Evolutionary conservation across 2,329 filamentous ascomycete species (phyloP).

Genomic region (Camptophora hylomeconis): DNA sequence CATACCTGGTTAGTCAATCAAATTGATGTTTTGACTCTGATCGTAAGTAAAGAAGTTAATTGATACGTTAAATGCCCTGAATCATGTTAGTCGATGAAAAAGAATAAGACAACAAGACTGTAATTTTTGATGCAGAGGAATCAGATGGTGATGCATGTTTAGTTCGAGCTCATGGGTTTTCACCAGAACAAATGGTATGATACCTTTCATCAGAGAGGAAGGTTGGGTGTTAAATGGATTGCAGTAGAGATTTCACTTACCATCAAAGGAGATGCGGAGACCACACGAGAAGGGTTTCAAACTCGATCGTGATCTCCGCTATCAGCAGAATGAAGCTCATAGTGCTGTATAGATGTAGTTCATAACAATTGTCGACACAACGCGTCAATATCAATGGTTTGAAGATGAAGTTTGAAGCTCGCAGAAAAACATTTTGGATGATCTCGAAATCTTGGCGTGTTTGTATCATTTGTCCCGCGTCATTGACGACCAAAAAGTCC

Average conservation of each 20-base stretch:
- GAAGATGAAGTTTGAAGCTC: no score
- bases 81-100: no score
- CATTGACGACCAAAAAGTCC: background rate
- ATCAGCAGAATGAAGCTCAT: background rate
- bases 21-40: conserved; percentile 6
- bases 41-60: background rate
- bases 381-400: no score
- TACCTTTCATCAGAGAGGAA: conserved; percentile 23
- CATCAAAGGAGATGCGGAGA: background rate
- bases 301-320: background rate
- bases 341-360: background rate
- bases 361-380: no score
- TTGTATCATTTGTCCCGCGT: background rate
- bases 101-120: no score
- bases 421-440: background rate
- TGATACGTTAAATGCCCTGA: no score
- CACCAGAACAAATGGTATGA: conserved; percentile 40
- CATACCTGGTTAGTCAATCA: conserved; percentile 14
- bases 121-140: conserved; percentile 5
- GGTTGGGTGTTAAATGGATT: background rate
- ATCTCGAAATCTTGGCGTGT: background rate
- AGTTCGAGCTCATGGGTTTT: conserved; percentile 42
- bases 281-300: background rate
- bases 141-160: conserved; percentile 53
- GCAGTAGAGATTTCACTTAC: background rate